Conservation (phyloP, 2,329 filamentous ascomycete genomes). For the Epicoccum nigrum region DNA sequence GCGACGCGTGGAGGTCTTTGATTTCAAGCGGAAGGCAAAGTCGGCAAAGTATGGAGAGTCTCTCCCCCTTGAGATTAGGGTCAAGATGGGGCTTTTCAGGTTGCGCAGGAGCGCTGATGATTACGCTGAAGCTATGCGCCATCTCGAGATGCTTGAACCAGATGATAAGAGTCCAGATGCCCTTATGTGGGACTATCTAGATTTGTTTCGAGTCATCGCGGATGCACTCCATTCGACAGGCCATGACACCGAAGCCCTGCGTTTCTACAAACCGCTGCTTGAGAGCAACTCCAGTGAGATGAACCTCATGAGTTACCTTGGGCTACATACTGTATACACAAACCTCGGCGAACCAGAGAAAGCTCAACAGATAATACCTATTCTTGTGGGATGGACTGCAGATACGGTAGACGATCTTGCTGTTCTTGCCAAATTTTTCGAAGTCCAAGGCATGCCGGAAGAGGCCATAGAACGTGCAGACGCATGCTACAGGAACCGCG, state of each 20-base stretch:
- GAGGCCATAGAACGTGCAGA: constrained; percentile 54
- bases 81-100: constrained; percentile 85
- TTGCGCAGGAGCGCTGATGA: constrained; percentile 68
- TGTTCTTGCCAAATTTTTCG: constrained; percentile 83
- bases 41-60: constrained; percentile 70
- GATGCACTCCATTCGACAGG: constrained; percentile 61
- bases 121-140: constrained; percentile 70
- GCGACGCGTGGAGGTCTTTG: constrained; percentile 66
- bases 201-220: constrained; percentile 77
- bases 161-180: constrained; percentile 58
- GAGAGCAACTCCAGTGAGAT: constrained; percentile 31
- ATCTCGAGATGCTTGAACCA: constrained; percentile 70
- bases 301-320: constrained; percentile 39
- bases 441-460: constrained; percentile 69
- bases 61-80: constrained; percentile 80
- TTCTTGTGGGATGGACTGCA: constrained; percentile 73
- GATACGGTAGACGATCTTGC: constrained; percentile 77
- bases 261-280: constrained; percentile 61
- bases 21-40: constrained; percentile 65
- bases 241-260: constrained; percentile 61
- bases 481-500: constrained; percentile 74
- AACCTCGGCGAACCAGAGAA: constrained; percentile 66
- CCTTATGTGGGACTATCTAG: constrained; percentile 70
- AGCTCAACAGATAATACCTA: constrained; percentile 78
- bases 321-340: constrained; percentile 67